Base-by-base conservation (phyloP, 495 filamentous ascomycete species). In the Trypethelium eluteriae region DNA sequence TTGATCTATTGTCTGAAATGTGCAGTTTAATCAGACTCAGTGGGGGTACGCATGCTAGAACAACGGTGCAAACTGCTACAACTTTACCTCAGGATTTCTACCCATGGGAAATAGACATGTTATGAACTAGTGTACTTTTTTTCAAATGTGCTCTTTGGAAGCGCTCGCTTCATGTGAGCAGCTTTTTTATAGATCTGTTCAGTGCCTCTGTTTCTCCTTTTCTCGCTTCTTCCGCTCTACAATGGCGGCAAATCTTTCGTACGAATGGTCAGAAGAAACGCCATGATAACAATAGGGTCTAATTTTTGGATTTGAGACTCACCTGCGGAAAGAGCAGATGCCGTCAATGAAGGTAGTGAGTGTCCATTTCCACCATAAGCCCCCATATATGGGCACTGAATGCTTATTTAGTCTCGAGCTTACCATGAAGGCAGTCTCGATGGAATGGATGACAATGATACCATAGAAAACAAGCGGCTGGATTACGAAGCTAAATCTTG, bases 351-450 rank as follows among this genome's bases (percentile, higher is more conserved):
- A 81, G 50, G 74, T 79, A 39, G 79, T 81, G 16, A 72, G 67
- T 32, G 85, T 69, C 89, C 89, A 92, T 49, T 72, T 70, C 76
- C 81, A 85, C 87, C 88, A 92, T 62, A 86, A 62, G 44, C 64
- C 49, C 38, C 80, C 82, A 10, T 79, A 73, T 39, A 79, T 69
- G 35, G 77, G 73, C n/a, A 91, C 83, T 2, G 77, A 77, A 75
- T 88, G 81, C 71, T 79, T 85, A 65, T 73, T 71, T 74, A 91
- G 73, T 67, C 80, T 79, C 57, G 72, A 75, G 38, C 74, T 71
- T 18, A 78, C 79, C 74, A 91, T 77, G 66, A 80, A 67, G 10
- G 68, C 62, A 53, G 78, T 72, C 77, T 92, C 89, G 2, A 72
- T 46, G 0, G 75, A 12, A 76, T 92, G 89, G 50, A 85, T 73